Conservation (phyloP, 2,329 filamentous ascomycete species). For the Fusarium nelsonii region DNA sequence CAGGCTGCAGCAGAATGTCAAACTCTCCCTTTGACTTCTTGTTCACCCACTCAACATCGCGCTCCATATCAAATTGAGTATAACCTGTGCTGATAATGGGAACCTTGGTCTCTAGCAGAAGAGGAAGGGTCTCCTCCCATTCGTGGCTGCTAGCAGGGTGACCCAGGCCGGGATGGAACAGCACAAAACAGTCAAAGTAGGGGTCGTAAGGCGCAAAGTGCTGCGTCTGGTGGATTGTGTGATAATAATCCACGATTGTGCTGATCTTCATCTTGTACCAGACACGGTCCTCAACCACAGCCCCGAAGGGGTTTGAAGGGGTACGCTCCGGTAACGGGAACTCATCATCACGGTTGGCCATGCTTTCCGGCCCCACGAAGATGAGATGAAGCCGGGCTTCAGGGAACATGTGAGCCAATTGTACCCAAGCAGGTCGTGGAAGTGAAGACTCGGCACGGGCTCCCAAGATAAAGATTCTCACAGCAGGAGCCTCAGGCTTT, state of each 20-base stretch:
- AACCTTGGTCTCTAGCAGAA: constrained; percentile 93
- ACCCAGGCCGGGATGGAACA: constrained; percentile 96
- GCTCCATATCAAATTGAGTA: constrained; percentile 92
- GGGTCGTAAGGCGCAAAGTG: constrained; percentile 96
- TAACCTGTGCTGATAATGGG: constrained; percentile 96
- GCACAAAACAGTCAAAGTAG: constrained; percentile 97
- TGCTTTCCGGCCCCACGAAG: constrained; percentile 95
- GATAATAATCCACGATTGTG: constrained; percentile 98
- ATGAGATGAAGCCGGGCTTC: constrained; percentile 88
- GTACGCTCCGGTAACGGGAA: constrained; percentile 91
- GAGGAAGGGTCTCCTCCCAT: constrained; percentile 90
- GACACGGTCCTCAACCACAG: constrained; percentile 91
- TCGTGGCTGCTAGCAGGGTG: constrained; percentile 94
- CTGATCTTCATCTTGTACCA: constrained; percentile 94
- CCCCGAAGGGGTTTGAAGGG: constrained; percentile 88
- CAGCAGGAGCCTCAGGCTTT: constrained; percentile 84
- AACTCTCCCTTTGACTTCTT: constrained; percentile 90
- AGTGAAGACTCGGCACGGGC: constrained; percentile 98
- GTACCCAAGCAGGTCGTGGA: constrained; percentile 92
- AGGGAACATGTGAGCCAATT: constrained; percentile 96
- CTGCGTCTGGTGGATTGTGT: constrained; percentile 91
- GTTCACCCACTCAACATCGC: constrained; percentile 90
- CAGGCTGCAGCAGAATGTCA: constrained; percentile 89
- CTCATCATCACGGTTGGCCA: constrained; percentile 93
- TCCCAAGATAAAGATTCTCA: constrained; percentile 92